Evolutionary conservation across 2,329 filamentous ascomycete species (phyloP), one percentile per base, ranked within the genome.

Genomic region (Rhynchosporium agropyri): DNA sequence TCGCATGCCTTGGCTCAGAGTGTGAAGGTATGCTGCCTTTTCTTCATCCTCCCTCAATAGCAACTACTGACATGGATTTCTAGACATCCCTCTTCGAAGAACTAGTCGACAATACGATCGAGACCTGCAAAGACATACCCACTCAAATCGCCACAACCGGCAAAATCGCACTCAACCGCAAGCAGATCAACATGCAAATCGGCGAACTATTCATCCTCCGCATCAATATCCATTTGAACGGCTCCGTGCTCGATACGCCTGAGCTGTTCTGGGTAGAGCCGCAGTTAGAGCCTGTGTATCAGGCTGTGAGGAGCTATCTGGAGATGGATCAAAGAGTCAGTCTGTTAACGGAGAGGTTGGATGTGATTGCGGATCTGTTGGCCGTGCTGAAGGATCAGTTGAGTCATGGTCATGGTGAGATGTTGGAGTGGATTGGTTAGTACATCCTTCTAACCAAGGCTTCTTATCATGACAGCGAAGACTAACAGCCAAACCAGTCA

Each of bases 231-330:
- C 96, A 99, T 78, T 84, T 99, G 57, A 97, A 98, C 76, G 95
- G 95, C 40, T 96, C 91, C 36, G 93, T 99, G 5, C 88, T 99
- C 45, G 95, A 99, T 76, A 96, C 93, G 9, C 95, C 95, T 0
- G 95, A 99, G 78, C 83, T 99, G 48, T 98, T 99, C 83, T 99
- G 95, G 95, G 91, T 94, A 38, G 95, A 99, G 77, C 95, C 95
- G 8, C 93, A 97, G 76, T 83, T 99, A 6, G 95, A 99, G 73
- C 95, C 95, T 4, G 89, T 99, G 33, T 99, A 99, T 75, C 90
- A 96, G 76, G 95, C 95, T 60, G 95, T 98, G 49, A 84, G 95
- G 62, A 95, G 89, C 74, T 99, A 99, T 76, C 81, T 99, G 26
- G 95, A 99, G 79, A 98, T 99, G 90, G 95, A 98, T 76, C 95